These are phyloP conservation scores for Westerdykella sp. DNA, from an alignment of 2,329 filamentous ascomycete genomes.

Conservation along the genomic window DNA sequence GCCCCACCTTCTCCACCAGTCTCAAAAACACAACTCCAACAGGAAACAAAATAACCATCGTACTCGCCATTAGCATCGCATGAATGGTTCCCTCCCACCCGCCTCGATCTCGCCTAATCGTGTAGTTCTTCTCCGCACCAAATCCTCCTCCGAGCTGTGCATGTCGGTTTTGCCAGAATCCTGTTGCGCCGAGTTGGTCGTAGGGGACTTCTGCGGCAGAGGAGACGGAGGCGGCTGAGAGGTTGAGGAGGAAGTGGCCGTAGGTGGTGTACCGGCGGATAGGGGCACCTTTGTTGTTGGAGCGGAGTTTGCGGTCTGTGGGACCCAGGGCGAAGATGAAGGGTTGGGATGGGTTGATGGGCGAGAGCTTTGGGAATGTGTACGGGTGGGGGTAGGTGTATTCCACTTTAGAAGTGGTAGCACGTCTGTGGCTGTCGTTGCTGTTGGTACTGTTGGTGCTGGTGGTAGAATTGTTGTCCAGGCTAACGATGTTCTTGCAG, in stretches of 20 bases:
- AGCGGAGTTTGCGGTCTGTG: slow-evolving; percentile 37
- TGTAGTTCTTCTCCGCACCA: too few species aligned
- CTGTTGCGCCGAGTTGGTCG: slow-evolving; percentile 12
- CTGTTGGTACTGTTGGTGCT: not conserved
- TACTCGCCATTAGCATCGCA: slow-evolving; percentile 49
- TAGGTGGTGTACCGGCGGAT: slow-evolving; percentile 51
- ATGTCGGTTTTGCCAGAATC: slow-evolving; percentile 6
- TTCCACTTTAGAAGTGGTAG: not conserved
- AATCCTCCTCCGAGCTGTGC: slow-evolving; percentile 1
- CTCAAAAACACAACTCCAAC: slow-evolving; percentile 51
- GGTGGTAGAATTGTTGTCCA: slow-evolving; percentile 40
- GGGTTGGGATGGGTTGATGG: slow-evolving; percentile 42
- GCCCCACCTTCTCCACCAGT: slow-evolving; percentile 47
- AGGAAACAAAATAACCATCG: slow-evolving; percentile 52
- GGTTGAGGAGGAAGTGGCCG: slow-evolving; percentile 52
- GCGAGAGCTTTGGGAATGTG: slow-evolving; percentile 37
- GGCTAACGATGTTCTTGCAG: slow-evolving; percentile 47
- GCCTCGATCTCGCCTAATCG: slow-evolving; percentile 14
- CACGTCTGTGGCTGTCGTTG: slow-evolving; percentile 2
- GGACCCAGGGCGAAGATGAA: slow-evolving; percentile 56
- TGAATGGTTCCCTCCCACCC: slow-evolving; percentile 28
- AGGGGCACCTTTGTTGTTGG: slow-evolving; percentile 40
- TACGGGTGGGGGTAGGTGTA: not conserved
- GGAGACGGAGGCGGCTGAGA: slow-evolving; percentile 43
- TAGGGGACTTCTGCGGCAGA: slow-evolving; percentile 6